These are phyloP conservation scores for Annulohypoxylon bovei DNA, from an alignment of 495 filamentous ascomycete genomes.

Conservation along the genomic window DNA sequence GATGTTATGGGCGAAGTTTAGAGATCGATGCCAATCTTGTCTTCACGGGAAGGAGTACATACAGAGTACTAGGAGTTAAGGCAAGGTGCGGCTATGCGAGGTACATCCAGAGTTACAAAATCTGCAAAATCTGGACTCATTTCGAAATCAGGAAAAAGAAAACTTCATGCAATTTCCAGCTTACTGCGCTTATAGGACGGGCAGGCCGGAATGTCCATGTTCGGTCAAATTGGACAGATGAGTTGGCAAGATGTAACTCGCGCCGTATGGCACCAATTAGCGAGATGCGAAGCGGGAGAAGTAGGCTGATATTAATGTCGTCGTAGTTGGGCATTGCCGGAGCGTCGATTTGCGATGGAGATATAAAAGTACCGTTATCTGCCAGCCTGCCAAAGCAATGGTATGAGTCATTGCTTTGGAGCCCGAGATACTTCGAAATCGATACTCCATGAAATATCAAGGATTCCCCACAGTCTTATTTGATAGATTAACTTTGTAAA, in stretches of 20 bases:
- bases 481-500: conserved; percentile 19
- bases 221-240: conserved; percentile 13
- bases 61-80: not conserved
- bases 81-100: conserved; percentile 25
- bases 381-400: not conserved
- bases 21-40: conserved; percentile 6
- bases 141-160: not conserved
- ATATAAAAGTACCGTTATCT: conserved; percentile 16
- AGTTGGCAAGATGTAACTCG: conserved; percentile 32
- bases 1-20: not conserved
- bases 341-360: conserved; percentile 16
- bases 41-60: not conserved
- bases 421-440: conserved; percentile 3
- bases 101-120: not conserved
- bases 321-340: conserved; percentile 12
- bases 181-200: conserved; percentile 23
- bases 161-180: conserved; percentile 5
- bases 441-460: conserved; percentile 6
- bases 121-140: not conserved
- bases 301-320: conserved; percentile 17
- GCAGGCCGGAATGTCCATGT: conserved; percentile 16
- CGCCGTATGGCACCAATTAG: conserved; percentile 6
- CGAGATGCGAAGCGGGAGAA: not conserved
- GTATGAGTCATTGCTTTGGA: conserved; percentile 11
- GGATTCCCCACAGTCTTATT: conserved; percentile 34